Conservation (phyloP, 2,329 filamentous ascomycete genomes). For the Salinomyces thailandicus region DNA sequence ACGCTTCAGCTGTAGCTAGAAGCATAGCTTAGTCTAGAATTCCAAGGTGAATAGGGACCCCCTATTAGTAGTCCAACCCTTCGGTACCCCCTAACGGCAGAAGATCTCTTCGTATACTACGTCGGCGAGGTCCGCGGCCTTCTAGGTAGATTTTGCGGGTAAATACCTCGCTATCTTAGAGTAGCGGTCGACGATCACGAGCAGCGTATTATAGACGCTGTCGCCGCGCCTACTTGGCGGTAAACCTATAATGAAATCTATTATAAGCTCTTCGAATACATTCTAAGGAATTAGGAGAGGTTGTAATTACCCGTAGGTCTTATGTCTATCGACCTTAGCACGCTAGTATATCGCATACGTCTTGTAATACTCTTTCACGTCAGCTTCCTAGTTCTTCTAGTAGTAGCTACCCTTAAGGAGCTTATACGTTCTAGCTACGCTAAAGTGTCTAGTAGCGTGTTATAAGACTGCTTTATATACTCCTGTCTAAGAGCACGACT, state of each 20-base stretch:
- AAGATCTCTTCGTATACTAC: neutral
- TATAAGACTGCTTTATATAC: too few relatives aligned
- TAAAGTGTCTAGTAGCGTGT: too few relatives aligned
- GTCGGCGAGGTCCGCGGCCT: neutral
- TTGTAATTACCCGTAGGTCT: too few relatives aligned
- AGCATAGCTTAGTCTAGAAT: neutral
- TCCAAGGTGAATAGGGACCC: neutral
- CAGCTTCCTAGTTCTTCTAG: too few relatives aligned
- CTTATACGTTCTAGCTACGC: too few relatives aligned
- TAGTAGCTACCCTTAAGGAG: too few relatives aligned
- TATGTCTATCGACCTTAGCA: too few relatives aligned
- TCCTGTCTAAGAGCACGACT: too few relatives aligned
- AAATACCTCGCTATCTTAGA: neutral
- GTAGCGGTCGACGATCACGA: neutral
- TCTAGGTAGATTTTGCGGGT: neutral
- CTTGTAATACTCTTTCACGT: too few relatives aligned
- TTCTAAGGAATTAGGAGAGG: too few relatives aligned
- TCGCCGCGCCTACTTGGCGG: neutral
- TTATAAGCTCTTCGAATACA: too few relatives aligned
- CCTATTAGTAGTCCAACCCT: neutral
- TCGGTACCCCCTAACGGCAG: neutral
- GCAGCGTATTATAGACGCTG: neutral
- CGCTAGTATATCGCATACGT: too few relatives aligned
- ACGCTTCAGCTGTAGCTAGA: neutral
- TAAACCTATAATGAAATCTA: neutral